Evolutionary conservation across 1,284 basidiomycete species (phyloP), one percentile per base, ranked within the genome.

Genomic region (Sporisorium iseilematis-ciliati): DNA sequence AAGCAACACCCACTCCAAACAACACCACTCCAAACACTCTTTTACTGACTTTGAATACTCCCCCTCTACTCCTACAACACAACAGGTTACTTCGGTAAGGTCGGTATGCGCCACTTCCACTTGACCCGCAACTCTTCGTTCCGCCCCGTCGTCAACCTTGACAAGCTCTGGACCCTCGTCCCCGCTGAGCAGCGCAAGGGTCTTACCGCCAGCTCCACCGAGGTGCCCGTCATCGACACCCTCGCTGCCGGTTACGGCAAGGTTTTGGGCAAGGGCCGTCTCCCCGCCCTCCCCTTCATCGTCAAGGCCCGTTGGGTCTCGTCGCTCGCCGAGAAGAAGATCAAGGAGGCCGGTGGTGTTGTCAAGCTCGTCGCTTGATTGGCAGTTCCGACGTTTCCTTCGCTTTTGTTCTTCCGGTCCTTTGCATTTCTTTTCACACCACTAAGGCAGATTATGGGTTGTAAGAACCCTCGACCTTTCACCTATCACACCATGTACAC

Each of bases 71-170:
- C 35, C 20, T n/a, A 25, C 18, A 48, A 26, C 43, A 69, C n/a
- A 79, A 76, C 71, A 78, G 95, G 94, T 93, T 97, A 97, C 93
- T 97, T 96, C 87, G 94, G 94, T 89, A 97, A 97, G 89, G 87
- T 87, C 69, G 87, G 87, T 94, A 98, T 98, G 95, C 91, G 96
- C 85, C 92, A 92, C 88, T 99, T 92, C 93, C 96, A 99, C 88
- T 88, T 94, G 77, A 95, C 94, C 70, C 91, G 92, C 88, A 97
- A 97, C 88, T 88, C 89, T 82, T 89, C 91, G 88, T 95, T 92
- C 94, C 90, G 91, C 80, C 95, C 95, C 35, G 92, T 92, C 84
- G 93, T 99, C 91, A 99, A 99, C 90, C 75, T 84, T 20, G 83
- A 85, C 80, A 85, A 84, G 80, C 78, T 85, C 62, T 85, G 83